Evolutionary conservation across 768 basidiomycete genomes (phyloP).

Genomic region (Tylopilus subfusipes): DNA sequence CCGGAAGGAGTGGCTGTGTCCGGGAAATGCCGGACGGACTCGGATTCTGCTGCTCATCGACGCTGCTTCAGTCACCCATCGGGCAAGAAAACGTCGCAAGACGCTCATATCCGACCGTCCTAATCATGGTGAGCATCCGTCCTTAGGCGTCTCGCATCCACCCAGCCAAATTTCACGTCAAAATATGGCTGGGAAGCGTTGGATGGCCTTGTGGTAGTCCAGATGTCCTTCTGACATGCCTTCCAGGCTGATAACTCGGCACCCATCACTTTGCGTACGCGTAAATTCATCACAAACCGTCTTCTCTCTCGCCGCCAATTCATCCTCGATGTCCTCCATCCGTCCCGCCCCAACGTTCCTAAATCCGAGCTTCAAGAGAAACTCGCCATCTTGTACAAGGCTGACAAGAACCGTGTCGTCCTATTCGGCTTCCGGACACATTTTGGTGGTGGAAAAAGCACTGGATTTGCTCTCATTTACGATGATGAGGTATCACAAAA

Average conservation of each 20-base stretch:
- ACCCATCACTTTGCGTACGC: conserved; percentile 93
- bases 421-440: conserved; percentile 93
- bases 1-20: conserved; percentile 23
- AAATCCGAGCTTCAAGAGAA: conserved; percentile 90
- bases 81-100: conserved; percentile 23
- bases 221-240: conserved; percentile 27
- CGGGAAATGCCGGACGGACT: conserved; percentile 45
- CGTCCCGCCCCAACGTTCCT: conserved; percentile 91
- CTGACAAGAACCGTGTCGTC: conserved; percentile 85
- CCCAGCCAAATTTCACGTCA: conserved; percentile 3
- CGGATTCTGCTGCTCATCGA: conserved; percentile 15
- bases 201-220: conserved; percentile 24
- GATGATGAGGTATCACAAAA: conserved; percentile 92
- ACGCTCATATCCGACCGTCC: conserved; percentile 15
- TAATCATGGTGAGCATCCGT: conserved; percentile 37
- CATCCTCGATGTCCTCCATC: conserved; percentile 92
- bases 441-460: conserved; percentile 97
- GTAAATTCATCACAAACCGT: conserved; percentile 99
- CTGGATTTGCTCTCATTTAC: conserved; percentile 96
- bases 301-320: conserved; percentile 96
- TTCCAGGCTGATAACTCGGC: conserved; percentile 71
- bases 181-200: conserved; percentile 9
- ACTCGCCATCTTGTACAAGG: conserved; percentile 90
- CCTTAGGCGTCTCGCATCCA: conserved; percentile 7
- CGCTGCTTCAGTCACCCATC: conserved; percentile 16